These are phyloP conservation scores for Tuber aestivum DNA, from an alignment of 495 filamentous ascomycete genomes.

Conservation along the genomic window DNA sequence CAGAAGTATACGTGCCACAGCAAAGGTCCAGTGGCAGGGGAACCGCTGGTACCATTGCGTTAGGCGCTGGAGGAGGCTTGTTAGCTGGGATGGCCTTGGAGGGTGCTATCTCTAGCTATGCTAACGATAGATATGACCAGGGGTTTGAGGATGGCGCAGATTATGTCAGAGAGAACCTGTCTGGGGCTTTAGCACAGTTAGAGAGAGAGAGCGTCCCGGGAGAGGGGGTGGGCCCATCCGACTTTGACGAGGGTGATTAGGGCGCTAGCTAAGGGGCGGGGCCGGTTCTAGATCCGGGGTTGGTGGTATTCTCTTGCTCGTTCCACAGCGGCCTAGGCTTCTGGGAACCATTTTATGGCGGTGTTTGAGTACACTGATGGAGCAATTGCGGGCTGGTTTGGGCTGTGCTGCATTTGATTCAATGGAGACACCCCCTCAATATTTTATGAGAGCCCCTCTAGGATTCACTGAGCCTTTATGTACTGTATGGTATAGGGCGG, in stretches of 20 bases:
- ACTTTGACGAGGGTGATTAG: neutral
- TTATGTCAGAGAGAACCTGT: constrained; percentile 21
- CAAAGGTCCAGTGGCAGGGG: constrained; percentile 18
- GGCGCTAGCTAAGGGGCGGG: neutral
- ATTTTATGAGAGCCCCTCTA: neutral
- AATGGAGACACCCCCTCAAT: neutral
- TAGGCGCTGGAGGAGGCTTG: constrained; percentile 43
- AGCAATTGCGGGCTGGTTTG: neutral
- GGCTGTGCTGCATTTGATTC: neutral
- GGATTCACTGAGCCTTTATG: neutral
- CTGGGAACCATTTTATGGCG: neutral
- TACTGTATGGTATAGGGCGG: neutral
- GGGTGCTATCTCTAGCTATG: constrained; percentile 24
- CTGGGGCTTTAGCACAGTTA: neutral
- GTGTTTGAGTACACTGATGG: neutral
- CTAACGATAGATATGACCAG: constrained; percentile 31
- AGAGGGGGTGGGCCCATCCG: neutral
- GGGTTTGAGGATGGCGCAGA: constrained; percentile 40
- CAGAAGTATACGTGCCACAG: constrained; percentile 11
- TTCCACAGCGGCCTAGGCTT: neutral
- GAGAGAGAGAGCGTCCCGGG: neutral
- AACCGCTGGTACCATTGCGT: constrained; percentile 36
- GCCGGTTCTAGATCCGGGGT: neutral
- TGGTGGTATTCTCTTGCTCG: neutral
- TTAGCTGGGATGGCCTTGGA: constrained; percentile 36